Percentiles rank a stretch among this genome's conserved stretches.
Conservation (phyloP, 2,329 filamentous ascomycete species). For the Pseudocercospora cruenta region DNA sequence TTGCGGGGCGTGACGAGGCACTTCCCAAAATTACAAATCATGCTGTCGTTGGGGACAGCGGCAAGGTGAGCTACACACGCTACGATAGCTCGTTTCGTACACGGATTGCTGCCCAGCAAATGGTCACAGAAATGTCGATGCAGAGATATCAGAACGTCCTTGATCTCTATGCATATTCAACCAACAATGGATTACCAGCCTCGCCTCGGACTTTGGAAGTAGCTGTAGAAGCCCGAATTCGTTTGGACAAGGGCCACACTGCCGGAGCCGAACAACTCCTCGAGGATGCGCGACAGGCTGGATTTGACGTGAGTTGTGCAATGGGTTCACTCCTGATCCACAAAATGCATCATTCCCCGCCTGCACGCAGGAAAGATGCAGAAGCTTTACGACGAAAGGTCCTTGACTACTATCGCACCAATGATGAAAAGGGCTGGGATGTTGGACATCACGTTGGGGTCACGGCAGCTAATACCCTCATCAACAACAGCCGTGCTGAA, state of each 20-base stretch:
- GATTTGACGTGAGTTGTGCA: constrained; percentile 36
- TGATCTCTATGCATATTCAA: constrained; percentile 30
- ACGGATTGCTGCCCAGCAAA: constrained; percentile 23
- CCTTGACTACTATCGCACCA: constrained; percentile 37
- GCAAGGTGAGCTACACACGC: background rate
- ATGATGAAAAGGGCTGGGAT: constrained; percentile 32
- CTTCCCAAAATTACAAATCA: background rate
- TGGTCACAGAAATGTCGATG: constrained; percentile 33
- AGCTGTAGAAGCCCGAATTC: constrained; percentile 37
- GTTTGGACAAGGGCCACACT: constrained; percentile 26
- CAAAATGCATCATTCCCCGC: constrained; percentile 25
- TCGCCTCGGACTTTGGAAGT: constrained; percentile 35
- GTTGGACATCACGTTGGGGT: constrained; percentile 35
- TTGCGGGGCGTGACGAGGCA: constrained; percentile 23
- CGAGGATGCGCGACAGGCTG: constrained; percentile 32
- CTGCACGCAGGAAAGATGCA: constrained; percentile 18
- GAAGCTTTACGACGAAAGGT: constrained; percentile 28
- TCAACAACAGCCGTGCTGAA: constrained; percentile 30
- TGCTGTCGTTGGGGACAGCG: background rate
- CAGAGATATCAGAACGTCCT: constrained; percentile 29
- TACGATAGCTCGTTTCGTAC: background rate
- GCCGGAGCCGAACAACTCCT: constrained; percentile 30
- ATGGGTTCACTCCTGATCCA: constrained; percentile 35
- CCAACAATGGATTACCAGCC: constrained; percentile 28
- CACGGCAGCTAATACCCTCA: constrained; percentile 36